Conservation (phyloP, 345 rosid species). For the Camelina sativa region DNA sequence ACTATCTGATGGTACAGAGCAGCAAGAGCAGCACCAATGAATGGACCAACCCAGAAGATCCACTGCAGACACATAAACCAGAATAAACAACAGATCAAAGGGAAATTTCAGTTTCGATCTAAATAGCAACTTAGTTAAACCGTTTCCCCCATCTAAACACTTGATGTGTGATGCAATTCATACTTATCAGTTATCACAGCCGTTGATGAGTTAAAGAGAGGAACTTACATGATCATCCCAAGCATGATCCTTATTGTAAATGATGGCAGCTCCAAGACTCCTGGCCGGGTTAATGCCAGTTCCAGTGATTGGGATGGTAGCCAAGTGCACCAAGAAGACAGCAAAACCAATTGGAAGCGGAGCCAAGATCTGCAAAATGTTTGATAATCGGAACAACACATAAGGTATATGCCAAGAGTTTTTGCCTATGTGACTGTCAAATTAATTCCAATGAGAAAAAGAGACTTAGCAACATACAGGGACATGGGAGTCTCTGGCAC, state of each 20-base stretch:
- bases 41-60: constrained; percentile 84
- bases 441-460: no score
- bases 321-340: constrained; percentile 74
- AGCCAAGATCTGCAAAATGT: constrained; percentile 58
- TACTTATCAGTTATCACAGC: background rate
- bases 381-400: background rate
- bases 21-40: constrained; percentile 79
- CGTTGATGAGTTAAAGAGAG: background rate
- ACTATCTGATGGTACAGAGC: constrained; percentile 72
- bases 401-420: background rate
- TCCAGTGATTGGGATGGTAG: constrained; percentile 74
- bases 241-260: constrained; percentile 55
- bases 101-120: background rate
- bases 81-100: background rate
- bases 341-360: constrained; percentile 81
- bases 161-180: background rate
- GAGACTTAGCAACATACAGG: constrained; percentile 51
- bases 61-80: constrained; percentile 47
- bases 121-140: background rate
- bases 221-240: constrained; percentile 65
- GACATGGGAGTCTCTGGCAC: constrained; percentile 79
- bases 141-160: background rate
- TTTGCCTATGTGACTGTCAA: no score
- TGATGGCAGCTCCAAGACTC: constrained; percentile 77
- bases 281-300: constrained; percentile 79